phyloP scores from a whole-genome alignment of 768 basidiomycete species.

The Leccinum variicolor region DNA sequence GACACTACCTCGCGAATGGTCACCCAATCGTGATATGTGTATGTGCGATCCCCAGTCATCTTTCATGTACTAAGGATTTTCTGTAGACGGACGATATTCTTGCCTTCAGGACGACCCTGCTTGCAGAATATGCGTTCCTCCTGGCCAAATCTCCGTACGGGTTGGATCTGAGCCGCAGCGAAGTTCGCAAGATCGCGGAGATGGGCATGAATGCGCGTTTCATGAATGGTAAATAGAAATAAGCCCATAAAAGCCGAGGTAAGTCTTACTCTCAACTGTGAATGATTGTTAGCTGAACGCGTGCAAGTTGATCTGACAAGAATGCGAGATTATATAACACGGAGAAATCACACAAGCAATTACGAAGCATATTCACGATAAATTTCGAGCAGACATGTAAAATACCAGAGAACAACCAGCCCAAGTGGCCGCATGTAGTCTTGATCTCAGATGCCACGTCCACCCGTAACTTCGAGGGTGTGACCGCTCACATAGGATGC shows the following conservation, averaged over 20 bases:
- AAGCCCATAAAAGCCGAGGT: background rate
- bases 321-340: background rate
- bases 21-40: conserved; percentile 81
- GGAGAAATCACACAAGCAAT: background rate
- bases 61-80: background rate
- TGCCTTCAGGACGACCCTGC: conserved; percentile 69
- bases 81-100: conserved; percentile 78
- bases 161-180: conserved; percentile 57
- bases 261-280: background rate
- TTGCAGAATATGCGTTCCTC: conserved; percentile 78
- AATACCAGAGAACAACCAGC: background rate
- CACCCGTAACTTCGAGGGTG: conserved; percentile 82
- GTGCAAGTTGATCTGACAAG: background rate
- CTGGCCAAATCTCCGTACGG: conserved; percentile 70
- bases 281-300: background rate
- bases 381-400: background rate
- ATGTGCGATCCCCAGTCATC: conserved; percentile 5
- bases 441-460: conserved; percentile 57
- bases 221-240: background rate
- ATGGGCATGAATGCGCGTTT: conserved; percentile 53
- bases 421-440: background rate
- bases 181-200: conserved; percentile 53
- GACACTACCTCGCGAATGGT: conserved; percentile 54
- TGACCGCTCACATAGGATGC: conserved; percentile 81
- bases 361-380: background rate